Base-by-base conservation (phyloP, 1,284 basidiomycete genomes). In the Porogramme epimiltina region DNA sequence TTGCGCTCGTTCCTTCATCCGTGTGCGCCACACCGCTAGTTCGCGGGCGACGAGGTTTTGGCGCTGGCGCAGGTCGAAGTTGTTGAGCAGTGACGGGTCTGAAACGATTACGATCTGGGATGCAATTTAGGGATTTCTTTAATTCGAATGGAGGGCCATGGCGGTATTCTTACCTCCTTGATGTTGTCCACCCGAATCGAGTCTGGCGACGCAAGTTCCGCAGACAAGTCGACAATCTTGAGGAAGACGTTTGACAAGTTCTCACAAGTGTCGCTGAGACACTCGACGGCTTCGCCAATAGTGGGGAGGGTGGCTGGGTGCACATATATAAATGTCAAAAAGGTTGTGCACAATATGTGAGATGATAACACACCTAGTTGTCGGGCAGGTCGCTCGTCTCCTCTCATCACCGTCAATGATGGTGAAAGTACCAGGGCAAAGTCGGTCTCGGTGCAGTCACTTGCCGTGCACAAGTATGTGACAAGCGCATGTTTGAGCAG, bases 391-490 rank as follows among this genome's bases (percentile, higher is more conserved):
- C 71, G 68, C 20, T 82, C 77, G n/a, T 80, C 75, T 8, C 73
- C 69, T 45, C 75, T 70, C 6, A 77, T 70, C 5, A 69, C 66
- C 5, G 76, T 77, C 26, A 81, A 76, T 1, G 84, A 70, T 1
- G 87, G 85, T 0, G 87, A 87, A 2, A 89, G 68, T 2, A 87
- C 77, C 15, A 87, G 69, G 0, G 78, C 80, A 28, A 89, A 84
- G 54, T 88, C 85, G 8, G 83, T 79, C 60, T 90, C 86, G 79
- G 84, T 85, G 56, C 87, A 88, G 58, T 86, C 81, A 63, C 85
- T 86, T 2, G 85, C 79, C 4, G 78, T 72, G 6, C 87, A 87
- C 10, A 89, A 72, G 61, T 91, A 91, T 15, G 78, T 69, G 46
- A 86, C 73, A 24, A 89, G 62, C n/a, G 79, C 77, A 64, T 83